Percentiles rank a stretch among this genome's conserved stretches.
These are phyloP conservation scores for Serendipita sp. DNA, from an alignment of 768 basidiomycete genomes.

Conservation along the genomic window DNA sequence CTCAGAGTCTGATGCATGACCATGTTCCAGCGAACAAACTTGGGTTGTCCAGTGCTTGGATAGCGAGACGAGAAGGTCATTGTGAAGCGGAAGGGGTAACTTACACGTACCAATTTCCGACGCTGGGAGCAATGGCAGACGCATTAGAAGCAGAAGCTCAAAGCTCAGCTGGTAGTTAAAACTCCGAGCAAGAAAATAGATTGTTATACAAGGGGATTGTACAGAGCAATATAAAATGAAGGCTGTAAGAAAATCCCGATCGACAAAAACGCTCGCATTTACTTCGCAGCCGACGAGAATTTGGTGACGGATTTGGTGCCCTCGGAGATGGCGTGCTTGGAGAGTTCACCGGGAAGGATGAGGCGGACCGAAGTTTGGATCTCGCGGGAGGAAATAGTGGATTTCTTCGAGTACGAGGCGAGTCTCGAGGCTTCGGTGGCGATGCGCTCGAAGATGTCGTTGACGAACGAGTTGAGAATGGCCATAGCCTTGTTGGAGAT, in stretches of 20 bases:
- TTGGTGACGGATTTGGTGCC: slow-evolving; percentile 60
- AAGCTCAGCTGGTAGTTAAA: too few species aligned
- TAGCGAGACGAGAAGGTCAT: slow-evolving; percentile 33
- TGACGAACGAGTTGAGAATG: slow-evolving; percentile 71
- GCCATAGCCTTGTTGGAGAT: slow-evolving; percentile 84
- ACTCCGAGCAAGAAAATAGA: not conserved
- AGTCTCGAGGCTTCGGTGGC: slow-evolving; percentile 63
- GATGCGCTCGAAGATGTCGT: slow-evolving; percentile 73
- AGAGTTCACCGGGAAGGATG: slow-evolving; percentile 72
- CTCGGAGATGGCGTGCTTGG: slow-evolving; percentile 81
- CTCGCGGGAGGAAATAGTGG: slow-evolving; percentile 81
- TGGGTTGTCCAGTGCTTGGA: slow-evolving; percentile 50
- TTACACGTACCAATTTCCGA: slow-evolving; percentile 30
- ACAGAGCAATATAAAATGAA: not conserved
- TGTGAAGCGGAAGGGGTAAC: slow-evolving; percentile 27
- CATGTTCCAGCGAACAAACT: slow-evolving; percentile 42
- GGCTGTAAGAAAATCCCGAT: not conserved
- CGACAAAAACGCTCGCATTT: not conserved
- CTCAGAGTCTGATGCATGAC: slow-evolving; percentile 53
- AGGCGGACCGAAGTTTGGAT: slow-evolving; percentile 75
- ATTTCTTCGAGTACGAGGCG: slow-evolving; percentile 77
- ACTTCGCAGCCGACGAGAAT: slow-evolving; percentile 22
- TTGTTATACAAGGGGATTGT: not conserved
- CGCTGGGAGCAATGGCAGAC: slow-evolving; percentile 43
- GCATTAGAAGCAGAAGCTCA: slow-evolving; percentile 32